Conservation (phyloP, 2,329 filamentous ascomycete genomes). For the Elsinoe arachidis region DNA sequence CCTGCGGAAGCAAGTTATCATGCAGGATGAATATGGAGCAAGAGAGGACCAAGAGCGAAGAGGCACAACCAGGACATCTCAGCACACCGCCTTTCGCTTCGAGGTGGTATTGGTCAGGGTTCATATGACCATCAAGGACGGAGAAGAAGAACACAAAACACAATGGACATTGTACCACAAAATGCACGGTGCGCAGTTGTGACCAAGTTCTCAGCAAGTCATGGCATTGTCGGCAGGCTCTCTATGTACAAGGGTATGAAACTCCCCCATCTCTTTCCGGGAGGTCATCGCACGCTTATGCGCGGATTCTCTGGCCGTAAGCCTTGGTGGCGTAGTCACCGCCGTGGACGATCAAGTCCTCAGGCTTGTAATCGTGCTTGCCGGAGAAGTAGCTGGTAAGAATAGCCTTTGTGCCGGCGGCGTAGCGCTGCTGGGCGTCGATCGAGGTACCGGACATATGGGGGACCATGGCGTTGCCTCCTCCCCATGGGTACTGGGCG, state of each 20-base stretch:
- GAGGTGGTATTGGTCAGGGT: too few relatives aligned
- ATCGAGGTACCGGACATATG: slow-evolving; percentile 99
- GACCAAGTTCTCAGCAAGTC: not conserved
- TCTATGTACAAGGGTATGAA: slow-evolving; percentile 11
- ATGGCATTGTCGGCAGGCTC: slow-evolving; percentile 7
- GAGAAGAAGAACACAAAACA: not conserved
- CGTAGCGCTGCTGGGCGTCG: slow-evolving; percentile 76
- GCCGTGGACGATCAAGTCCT: slow-evolving; percentile 83
- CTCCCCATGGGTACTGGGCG: slow-evolving; percentile 81
- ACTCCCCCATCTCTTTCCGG: not conserved
- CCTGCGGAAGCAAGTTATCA: too few relatives aligned
- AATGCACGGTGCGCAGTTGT: not conserved
- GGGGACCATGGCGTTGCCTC: slow-evolving; percentile 96
- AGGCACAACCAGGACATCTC: too few relatives aligned
- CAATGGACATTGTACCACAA: not conserved
- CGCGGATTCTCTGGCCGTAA: slow-evolving; percentile 59
- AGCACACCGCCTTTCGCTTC: too few relatives aligned
- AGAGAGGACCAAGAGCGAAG: too few relatives aligned
- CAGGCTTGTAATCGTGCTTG: slow-evolving; percentile 73
- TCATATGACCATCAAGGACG: not conserved
- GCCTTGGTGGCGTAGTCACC: slow-evolving; percentile 94
- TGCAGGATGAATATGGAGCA: too few relatives aligned
- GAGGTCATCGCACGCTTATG: not conserved
- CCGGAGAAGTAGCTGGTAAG: slow-evolving; percentile 85
- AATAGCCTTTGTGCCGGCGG: slow-evolving; percentile 64